Base-by-base conservation (phyloP, 495 filamentous ascomycete species). In the Aspergillus kassunensis region DNA sequence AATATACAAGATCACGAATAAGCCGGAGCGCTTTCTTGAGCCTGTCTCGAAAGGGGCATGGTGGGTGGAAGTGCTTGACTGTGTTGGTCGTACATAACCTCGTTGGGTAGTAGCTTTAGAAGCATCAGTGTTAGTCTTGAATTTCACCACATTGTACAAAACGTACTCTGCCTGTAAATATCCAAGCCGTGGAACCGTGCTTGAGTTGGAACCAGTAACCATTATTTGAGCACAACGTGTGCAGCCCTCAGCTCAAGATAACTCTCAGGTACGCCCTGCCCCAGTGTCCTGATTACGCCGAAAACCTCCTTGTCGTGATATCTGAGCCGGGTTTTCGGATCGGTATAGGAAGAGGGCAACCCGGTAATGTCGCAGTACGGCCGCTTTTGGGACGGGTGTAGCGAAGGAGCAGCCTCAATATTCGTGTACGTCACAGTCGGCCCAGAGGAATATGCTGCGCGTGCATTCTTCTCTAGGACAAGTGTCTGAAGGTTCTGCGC, bases 321-420 rank as follows among this genome's bases (percentile, higher is more conserved):
- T 29, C 91, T 77, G 57, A 98, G 68, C 42, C 91, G 80, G 11
- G 90, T 92, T 75, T 97, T 97, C 7, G 93, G 93, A 61, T 97
- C 92, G 9, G 88, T 85, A 55, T 98, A 98, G 15, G 85, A 82
- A 15, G 89, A 89, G 10, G 89, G 79, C 55, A 97, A 70, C 16
- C 95, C 95, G 6, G 93, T 97, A 63, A 97, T 79, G 67, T 97
- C 95, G 74, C 95, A 97, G 69, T 97, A 97, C 53, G 84, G 85
- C 59, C 80, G 88, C 59, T 84, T 75, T 56, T 87, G 81, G 15
- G 86, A 84, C 5, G 85, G 81, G 54, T 82, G 81, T 27, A 96
- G 69, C 34, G 85, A 89, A 12, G 95, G 92, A 3, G 92, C 90
- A 13, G 87, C 87, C 59, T 96, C 91, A 58, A 98, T 92, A 61